Evolutionary conservation across 2,329 filamentous ascomycete species (phyloP), one percentile per base, ranked within the genome.

Genomic region (Bipolaris cookei): DNA sequence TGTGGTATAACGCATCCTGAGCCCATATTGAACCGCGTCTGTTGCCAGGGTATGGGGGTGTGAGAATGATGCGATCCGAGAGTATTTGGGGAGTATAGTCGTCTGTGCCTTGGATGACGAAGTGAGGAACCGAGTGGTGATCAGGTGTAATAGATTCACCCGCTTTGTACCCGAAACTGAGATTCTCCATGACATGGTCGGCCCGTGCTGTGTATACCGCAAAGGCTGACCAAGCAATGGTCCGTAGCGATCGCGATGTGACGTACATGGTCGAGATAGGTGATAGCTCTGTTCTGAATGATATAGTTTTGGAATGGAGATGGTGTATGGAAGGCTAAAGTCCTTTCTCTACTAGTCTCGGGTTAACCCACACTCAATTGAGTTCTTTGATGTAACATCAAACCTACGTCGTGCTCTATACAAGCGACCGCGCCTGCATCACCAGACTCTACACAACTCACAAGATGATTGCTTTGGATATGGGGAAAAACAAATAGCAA

Each of bases 1-100:
- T 81, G 66, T 86, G 77, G 46, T 90, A 81, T 32, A 77, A 55
- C 1, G 83, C 71, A 56, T 81, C 81, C 61, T 92, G 86, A 30
- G 89, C 83, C 94, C 95, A 99, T 66, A 95, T 75, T 47, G 90
- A 89, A 59, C 91, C 91, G 74, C 92, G 87, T 71, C 90, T 88
- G 78, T 92, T 92, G 53, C 95, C 95, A 5, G 92, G 92, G 46
- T 88, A 88, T 13, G 92, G 88, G 10, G 95, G 94, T 1, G 95
- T 99, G 55, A 99, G 85, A 74, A 99, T 90, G 58, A 98, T 74
- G 75, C 93, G 92, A 82, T 98, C 94, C 65, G 92, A 96, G 58
- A 97, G 86, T 62, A 88, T 73, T 62, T 85, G 81, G 51, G 86
- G 83, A 11, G 78, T 73, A 70, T 84, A 82, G 52, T 83, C 83